Evolutionary conservation across 2,329 filamentous ascomycete genomes (phyloP).

Genomic region (Didymella exigua): DNA sequence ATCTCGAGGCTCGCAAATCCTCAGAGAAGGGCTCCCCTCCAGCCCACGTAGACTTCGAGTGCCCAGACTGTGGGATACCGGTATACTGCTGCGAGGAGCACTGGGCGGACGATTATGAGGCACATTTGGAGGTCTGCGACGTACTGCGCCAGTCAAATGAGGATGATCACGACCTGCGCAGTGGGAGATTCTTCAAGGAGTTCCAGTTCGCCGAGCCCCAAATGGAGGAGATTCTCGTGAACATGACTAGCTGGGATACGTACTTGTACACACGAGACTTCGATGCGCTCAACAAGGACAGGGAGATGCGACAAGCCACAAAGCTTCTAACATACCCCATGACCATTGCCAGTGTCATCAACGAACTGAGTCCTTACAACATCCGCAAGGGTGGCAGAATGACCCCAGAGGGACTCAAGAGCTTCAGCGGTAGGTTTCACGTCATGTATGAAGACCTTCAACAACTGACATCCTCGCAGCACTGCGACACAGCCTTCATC

Average conservation of each 20-base stretch:
- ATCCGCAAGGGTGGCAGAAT: constrained; percentile 76
- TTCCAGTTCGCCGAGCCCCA: constrained; percentile 89
- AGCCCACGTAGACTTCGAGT: constrained; percentile 89
- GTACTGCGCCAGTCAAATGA: constrained; percentile 92
- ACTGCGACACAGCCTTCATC: constrained; percentile 90
- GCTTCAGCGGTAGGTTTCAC: constrained; percentile 77
- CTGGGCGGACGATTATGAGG: constrained; percentile 95
- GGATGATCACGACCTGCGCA: constrained; percentile 93
- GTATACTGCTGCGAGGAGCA: constrained; percentile 94
- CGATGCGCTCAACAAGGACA: constrained; percentile 86
- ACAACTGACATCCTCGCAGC: constrained; percentile 58
- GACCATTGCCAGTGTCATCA: constrained; percentile 87
- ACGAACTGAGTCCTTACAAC: constrained; percentile 92
- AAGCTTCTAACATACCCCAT: constrained; percentile 91
- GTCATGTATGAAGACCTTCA: background rate
- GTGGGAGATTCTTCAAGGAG: constrained; percentile 89
- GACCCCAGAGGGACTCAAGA: constrained; percentile 89
- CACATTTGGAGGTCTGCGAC: constrained; percentile 90
- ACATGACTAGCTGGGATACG: constrained; percentile 99
- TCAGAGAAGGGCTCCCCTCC: constrained; percentile 66
- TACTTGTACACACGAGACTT: constrained; percentile 93
- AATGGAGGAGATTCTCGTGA: constrained; percentile 89
- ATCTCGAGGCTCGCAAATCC: constrained; percentile 66
- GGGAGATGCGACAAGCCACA: constrained; percentile 90
- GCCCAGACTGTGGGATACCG: constrained; percentile 92